A percentile compares a stretch with the other conserved stretches of the same genome.
These are phyloP conservation scores for Pelargonium citronellum DNA, from an alignment of 441 rosid genomes.

Conservation along the genomic window DNA sequence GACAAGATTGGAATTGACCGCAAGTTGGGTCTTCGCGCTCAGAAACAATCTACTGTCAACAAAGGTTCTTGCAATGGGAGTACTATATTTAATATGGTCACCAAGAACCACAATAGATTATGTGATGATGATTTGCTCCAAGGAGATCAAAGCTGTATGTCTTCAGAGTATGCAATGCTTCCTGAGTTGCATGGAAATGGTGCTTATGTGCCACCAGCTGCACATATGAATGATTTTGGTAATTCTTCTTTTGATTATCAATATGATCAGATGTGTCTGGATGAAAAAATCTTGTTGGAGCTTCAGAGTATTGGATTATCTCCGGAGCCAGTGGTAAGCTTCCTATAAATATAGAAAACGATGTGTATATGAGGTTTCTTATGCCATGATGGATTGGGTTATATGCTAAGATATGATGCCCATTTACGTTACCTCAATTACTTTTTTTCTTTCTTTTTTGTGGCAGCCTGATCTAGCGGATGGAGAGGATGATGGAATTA, in stretches of 20 bases:
- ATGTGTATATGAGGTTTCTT: conserved; percentile 6
- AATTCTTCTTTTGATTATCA: conserved; percentile 46
- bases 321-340: conserved; percentile 74
- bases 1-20: conserved; percentile 75
- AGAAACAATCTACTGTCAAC: conserved; percentile 48
- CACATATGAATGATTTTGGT: conserved; percentile 32
- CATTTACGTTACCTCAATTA: neutral
- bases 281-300: conserved; percentile 74
- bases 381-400: neutral
- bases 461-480: conserved; percentile 90
- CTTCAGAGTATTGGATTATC: conserved; percentile 75
- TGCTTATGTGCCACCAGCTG: conserved; percentile 34
- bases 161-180: conserved; percentile 46
- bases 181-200: conserved; percentile 30
- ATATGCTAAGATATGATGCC: neutral
- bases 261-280: conserved; percentile 66
- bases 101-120: conserved; percentile 32
- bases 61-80: conserved; percentile 58
- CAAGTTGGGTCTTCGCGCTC: conserved; percentile 56
- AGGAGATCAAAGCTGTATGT: conserved; percentile 55
- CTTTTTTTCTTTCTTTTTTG: neutral
- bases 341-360: conserved; percentile 7
- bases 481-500: conserved; percentile 60
- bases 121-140: conserved; percentile 31
- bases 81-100: conserved; percentile 49